Conservation (phyloP, 2,329 filamentous ascomycete species). For the Fusarium burgessii region DNA sequence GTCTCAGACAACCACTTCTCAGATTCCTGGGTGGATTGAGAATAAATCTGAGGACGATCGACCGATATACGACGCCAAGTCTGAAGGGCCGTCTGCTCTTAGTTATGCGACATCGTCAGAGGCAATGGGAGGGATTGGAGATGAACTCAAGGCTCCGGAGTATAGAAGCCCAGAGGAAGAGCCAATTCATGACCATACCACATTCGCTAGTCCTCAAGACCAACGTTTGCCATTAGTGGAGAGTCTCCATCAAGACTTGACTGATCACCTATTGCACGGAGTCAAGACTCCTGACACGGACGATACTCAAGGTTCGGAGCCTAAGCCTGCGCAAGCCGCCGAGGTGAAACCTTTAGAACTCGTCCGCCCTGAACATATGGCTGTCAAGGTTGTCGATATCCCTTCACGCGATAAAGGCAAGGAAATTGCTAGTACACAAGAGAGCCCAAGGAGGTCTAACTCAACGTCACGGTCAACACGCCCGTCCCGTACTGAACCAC, state of each 20-base stretch:
- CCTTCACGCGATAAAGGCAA: slow-evolving; percentile 38
- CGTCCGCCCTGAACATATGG: slow-evolving; percentile 10
- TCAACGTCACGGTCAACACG: slow-evolving; percentile 23
- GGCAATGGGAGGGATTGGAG: not conserved
- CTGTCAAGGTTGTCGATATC: slow-evolving; percentile 35
- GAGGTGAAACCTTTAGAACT: slow-evolving; percentile 22
- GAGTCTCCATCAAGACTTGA: slow-evolving; percentile 1
- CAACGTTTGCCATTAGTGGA: not conserved
- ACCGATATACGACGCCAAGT: not conserved
- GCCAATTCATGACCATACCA: not conserved
- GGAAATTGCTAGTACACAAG: slow-evolving; percentile 7
- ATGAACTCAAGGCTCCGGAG: not conserved
- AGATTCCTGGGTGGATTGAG: not conserved
- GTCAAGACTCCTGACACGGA: slow-evolving; percentile 29
- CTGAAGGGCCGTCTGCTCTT: not conserved
- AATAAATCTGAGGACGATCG: not conserved
- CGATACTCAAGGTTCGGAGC: slow-evolving; percentile 24
- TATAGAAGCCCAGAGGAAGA: slow-evolving; percentile 9
- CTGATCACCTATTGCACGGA: slow-evolving; percentile 5
- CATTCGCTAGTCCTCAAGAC: not conserved
- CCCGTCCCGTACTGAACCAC: slow-evolving; percentile 34
- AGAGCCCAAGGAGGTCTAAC: slow-evolving; percentile 26
- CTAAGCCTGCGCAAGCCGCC: slow-evolving; percentile 14
- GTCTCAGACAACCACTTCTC: not conserved
- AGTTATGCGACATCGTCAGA: not conserved